Conservation (phyloP, 2,329 filamentous ascomycete genomes). For the Ophiocordyceps polyrhachis-furcata region DNA sequence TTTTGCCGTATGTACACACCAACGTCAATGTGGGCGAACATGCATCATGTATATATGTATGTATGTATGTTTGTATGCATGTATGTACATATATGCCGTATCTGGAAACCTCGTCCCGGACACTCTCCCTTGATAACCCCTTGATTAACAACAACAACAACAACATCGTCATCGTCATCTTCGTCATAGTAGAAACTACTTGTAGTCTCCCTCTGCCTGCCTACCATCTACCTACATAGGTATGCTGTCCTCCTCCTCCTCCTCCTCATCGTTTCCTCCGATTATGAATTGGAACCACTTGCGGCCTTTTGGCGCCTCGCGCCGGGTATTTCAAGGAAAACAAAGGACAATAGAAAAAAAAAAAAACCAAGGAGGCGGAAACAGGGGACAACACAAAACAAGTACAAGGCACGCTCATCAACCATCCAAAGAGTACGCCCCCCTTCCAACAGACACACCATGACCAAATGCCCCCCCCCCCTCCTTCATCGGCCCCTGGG, state of each 20-base stretch:
- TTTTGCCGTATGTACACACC: background rate
- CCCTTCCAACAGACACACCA: background rate
- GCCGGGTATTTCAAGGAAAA: background rate
- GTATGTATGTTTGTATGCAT: too few species aligned
- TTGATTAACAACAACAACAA: background rate
- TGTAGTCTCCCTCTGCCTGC: background rate
- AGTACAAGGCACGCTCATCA: background rate
- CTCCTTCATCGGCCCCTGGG: slow-evolving; percentile 1
- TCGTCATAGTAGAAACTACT: too few species aligned
- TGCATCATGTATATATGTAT: too few species aligned
- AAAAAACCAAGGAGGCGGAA: background rate
- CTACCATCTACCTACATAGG: background rate
- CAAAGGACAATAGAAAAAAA: background rate
- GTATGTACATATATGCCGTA: too few species aligned
- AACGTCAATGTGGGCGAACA: too few species aligned
- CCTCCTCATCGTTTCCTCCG: background rate
- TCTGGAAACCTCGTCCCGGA: too few species aligned
- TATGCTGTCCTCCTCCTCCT: background rate
- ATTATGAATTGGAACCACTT: background rate
- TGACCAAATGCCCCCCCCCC: background rate
- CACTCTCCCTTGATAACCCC: too few species aligned
- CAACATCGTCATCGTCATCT: too few species aligned
- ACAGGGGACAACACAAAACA: background rate
- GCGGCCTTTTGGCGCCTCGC: background rate
- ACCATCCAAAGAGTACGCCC: background rate